These are phyloP conservation scores for Curvularia eragrostidis DNA, from an alignment of 2,329 filamentous ascomycete genomes.

Conservation along the genomic window DNA sequence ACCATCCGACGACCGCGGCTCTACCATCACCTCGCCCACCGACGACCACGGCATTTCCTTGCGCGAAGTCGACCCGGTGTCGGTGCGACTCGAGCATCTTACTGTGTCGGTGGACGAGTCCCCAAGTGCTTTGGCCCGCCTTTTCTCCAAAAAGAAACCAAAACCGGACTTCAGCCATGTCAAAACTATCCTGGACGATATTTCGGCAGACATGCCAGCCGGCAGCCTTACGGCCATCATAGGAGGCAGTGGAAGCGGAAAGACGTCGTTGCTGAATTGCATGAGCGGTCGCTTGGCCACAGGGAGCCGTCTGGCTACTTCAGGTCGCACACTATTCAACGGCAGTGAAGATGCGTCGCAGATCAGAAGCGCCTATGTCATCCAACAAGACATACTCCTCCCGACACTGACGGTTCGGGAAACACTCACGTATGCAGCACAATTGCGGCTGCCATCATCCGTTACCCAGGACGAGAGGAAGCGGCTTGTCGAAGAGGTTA, in stretches of 20 bases:
- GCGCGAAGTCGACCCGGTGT: slow-evolving; percentile 62
- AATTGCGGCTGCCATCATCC: slow-evolving; percentile 70
- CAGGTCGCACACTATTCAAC: slow-evolving; percentile 69
- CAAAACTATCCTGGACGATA: slow-evolving; percentile 65
- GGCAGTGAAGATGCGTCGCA: slow-evolving; percentile 56
- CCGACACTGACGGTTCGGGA: slow-evolving; percentile 78
- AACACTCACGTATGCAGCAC: slow-evolving; percentile 75
- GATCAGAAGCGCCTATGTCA: slow-evolving; percentile 72
- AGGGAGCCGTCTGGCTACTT: slow-evolving; percentile 59
- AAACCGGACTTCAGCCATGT: slow-evolving; percentile 33
- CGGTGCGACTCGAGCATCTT: slow-evolving; percentile 62
- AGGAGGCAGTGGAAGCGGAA: slow-evolving; percentile 75
- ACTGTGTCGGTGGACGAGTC: slow-evolving; percentile 65
- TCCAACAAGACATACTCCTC: slow-evolving; percentile 77
- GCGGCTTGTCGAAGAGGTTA: slow-evolving; percentile 75
- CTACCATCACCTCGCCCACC: slow-evolving; percentile 30
- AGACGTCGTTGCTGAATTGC: slow-evolving; percentile 66
- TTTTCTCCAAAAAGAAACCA: slow-evolving; percentile 38
- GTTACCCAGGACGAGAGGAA: slow-evolving; percentile 65
- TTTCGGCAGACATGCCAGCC: slow-evolving; percentile 68
- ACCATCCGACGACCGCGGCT: slow-evolving; percentile 22
- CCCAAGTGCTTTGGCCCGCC: slow-evolving; percentile 46
- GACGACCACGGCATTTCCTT: slow-evolving; percentile 46
- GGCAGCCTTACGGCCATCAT: slow-evolving; percentile 78
- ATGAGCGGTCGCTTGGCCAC: slow-evolving; percentile 71